A percentile compares a stretch with the other conserved stretches of the same genome.
These are phyloP conservation scores for Bruguiera sexangula DNA, from an alignment of 345 rosid species.

Conservation along the genomic window DNA sequence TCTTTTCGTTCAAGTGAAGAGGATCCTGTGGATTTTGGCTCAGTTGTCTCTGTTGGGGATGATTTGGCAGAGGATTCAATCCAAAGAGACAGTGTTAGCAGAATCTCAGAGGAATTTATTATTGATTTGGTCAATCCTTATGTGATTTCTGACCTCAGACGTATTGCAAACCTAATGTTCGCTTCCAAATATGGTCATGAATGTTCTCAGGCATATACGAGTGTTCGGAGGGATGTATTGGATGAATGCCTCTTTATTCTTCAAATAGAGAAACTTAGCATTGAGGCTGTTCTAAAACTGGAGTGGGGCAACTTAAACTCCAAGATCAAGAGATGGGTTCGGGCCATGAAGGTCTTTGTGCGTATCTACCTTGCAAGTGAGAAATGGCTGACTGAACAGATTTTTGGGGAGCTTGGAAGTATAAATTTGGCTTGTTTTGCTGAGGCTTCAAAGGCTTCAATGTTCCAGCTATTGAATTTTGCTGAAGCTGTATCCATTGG, in stretches of 20 bases:
- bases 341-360: constrained; percentile 59
- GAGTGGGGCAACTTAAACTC: constrained; percentile 70
- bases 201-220: constrained; percentile 65
- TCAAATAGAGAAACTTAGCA: constrained; percentile 79
- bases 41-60: constrained; percentile 51
- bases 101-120: constrained; percentile 47
- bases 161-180: constrained; percentile 70
- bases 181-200: constrained; percentile 60
- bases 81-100: constrained; percentile 51
- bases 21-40: constrained; percentile 48
- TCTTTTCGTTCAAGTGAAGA: constrained; percentile 72
- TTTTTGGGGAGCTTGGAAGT: constrained; percentile 50
- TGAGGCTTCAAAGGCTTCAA: constrained; percentile 68
- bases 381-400: constrained; percentile 57
- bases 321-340: constrained; percentile 85
- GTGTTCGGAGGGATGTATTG: constrained; percentile 63
- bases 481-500: constrained; percentile 84
- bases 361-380: constrained; percentile 72
- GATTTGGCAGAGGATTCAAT: constrained; percentile 59
- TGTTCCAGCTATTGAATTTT: constrained; percentile 74
- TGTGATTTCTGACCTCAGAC: constrained; percentile 57
- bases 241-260: constrained; percentile 71
- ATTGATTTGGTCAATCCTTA: constrained; percentile 70
- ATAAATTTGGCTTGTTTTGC: constrained; percentile 49
- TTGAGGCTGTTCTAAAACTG: constrained; percentile 79